Evolutionary conservation across 805 yeast genomes (phyloP), one percentile per base, ranked within the genome.

Genomic region (Yamadazyma tumulicola): DNA sequence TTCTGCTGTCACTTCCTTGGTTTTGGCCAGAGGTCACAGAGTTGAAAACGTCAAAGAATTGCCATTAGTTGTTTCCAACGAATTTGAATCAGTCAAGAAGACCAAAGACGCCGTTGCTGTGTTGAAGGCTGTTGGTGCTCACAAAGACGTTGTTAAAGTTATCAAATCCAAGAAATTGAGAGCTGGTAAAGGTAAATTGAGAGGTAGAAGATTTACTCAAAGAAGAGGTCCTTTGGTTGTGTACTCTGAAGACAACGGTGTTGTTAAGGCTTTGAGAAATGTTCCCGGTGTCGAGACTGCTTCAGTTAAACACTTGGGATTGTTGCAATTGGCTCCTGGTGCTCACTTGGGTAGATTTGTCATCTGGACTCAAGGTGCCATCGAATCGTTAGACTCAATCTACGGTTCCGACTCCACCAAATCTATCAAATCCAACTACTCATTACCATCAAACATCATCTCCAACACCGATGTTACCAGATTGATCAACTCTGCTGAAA

Each of bases 181-280:
- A 78, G 97, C 98, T 59, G 98, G 98, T 81, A 87, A 91, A 82
- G 98, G 98, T 85, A 93, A 93, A 79, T 76, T 87, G 77, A 88
- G 98, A 83, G 94, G 94, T 78, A 88, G 98, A 80, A 89, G 98
- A 80, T 85, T 79, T 84, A 86, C 96, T 62, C 98, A 93, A 79
- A 89, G 97, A 82, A 86, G 93, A 74, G 98, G 98, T 72, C 98
- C 98, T 67, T 85, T 93, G 67, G 95, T 93, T 56, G 96, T 93
- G 74, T 93, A 89, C 87, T 82, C 86, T 64, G 77, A 89, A 76
- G 97, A 94, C 83, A 85, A 89, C 69, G 97, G 97, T 78, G 63
- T 93, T 44, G 94, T 84, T 68, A 86, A 87, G 81, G 98, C 98
- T 50, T 87, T 93, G 82, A 89, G 97, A 85, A 93, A 93, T 86